These are phyloP conservation scores for Cytospora paraplurivora DNA, from an alignment of 2,329 filamentous ascomycete species.

Conservation along the genomic window DNA sequence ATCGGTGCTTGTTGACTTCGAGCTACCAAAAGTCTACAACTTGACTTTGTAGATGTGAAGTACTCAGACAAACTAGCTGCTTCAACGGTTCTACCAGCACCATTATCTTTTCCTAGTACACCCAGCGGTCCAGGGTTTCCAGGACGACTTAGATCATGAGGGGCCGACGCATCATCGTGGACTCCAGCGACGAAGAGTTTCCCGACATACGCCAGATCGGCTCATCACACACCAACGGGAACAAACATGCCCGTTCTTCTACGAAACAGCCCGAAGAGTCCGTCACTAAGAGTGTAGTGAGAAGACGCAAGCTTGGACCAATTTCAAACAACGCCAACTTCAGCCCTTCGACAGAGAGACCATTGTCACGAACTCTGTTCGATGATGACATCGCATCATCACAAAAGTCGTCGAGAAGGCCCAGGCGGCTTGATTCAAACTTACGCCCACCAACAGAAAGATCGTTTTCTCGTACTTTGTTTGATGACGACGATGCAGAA, in stretches of 20 bases:
- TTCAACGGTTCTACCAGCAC: neutral
- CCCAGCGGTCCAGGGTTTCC: neutral
- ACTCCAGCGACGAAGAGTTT: slow-evolving; percentile 46
- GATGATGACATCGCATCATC: neutral
- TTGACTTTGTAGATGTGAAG: neutral
- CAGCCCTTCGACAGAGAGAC: slow-evolving; percentile 5
- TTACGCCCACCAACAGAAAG: too few species aligned
- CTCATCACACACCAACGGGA: neutral
- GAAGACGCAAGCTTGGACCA: slow-evolving; percentile 24
- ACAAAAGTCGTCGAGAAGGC: neutral
- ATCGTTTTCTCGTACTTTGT: too few species aligned
- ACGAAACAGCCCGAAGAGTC: neutral
- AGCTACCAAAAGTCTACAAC: slow-evolving; percentile 1
- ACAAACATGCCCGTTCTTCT: neutral
- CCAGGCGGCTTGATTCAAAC: slow-evolving; percentile 17
- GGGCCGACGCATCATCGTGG: slow-evolving; percentile 29
- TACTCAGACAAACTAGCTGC: neutral
- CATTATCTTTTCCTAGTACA: neutral
- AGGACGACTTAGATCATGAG: slow-evolving; percentile 12
- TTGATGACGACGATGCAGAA: neutral
- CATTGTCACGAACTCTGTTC: slow-evolving; percentile 1
- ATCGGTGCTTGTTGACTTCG: slow-evolving; percentile 11
- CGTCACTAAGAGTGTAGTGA: slow-evolving; percentile 13
- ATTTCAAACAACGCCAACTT: slow-evolving; percentile 19
- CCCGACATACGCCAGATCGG: slow-evolving; percentile 42